These are phyloP conservation scores for Magnusiomyces suaveolens DNA, from an alignment of 1,139 yeast species.

Conservation along the genomic window DNA sequence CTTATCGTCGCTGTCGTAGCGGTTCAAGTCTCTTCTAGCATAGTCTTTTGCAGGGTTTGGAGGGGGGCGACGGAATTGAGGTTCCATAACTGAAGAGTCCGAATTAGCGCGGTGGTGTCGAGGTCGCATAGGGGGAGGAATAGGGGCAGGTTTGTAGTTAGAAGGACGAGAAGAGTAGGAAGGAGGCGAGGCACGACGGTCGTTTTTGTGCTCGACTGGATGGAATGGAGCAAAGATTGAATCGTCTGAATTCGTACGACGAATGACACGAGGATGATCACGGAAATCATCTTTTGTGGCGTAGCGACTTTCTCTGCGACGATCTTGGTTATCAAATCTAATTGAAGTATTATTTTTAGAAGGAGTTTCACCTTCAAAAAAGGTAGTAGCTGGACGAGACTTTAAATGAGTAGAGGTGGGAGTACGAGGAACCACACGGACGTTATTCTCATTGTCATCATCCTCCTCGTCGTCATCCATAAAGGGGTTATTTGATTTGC, in stretches of 20 bases:
- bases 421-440: not conserved
- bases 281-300: not conserved
- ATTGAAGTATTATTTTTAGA: not conserved
- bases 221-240: constrained; percentile 10
- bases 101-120: constrained; percentile 21
- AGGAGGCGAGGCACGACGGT: constrained; percentile 2
- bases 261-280: constrained; percentile 1
- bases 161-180: not conserved
- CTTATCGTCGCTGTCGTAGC: not conserved
- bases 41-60: not conserved
- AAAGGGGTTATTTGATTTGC: constrained; percentile 10
- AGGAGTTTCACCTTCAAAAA: not conserved
- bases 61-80: constrained; percentile 11
- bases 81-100: constrained; percentile 25
- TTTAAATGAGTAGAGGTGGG: not conserved
- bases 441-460: not conserved
- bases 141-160: not conserved
- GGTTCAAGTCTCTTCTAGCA: constrained; percentile 5
- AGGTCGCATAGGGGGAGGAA: constrained; percentile 6
- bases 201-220: not conserved
- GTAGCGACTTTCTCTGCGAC: not conserved
- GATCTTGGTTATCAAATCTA: too few relatives aligned
- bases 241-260: constrained; percentile 13
- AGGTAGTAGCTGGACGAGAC: not conserved
- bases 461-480: constrained; percentile 5